These are phyloP conservation scores for Pseudogymnoascus sp. DNA, from an alignment of 2,329 filamentous ascomycete species.

Conservation along the genomic window DNA sequence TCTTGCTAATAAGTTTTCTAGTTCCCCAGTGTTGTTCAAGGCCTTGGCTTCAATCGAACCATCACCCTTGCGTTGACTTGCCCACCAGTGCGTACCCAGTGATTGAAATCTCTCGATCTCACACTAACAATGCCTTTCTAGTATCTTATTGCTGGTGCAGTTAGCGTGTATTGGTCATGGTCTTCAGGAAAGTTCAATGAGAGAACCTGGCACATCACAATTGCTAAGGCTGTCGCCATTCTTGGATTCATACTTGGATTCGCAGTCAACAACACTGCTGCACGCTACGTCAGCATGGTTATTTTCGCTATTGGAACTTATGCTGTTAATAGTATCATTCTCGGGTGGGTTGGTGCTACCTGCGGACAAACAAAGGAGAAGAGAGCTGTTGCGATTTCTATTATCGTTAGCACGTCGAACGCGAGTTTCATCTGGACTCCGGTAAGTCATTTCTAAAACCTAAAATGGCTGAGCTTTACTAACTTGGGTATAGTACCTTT, in stretches of 20 bases:
- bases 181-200: constrained; percentile 41
- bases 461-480: too few species aligned
- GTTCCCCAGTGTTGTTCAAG: too few species aligned
- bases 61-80: too few species aligned
- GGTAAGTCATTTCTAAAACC: too few species aligned
- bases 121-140: neutral
- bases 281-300: constrained; percentile 35
- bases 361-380: constrained; percentile 22
- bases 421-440: too few species aligned
- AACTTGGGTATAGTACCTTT: too few species aligned
- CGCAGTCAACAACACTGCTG: constrained; percentile 31
- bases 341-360: constrained; percentile 38
- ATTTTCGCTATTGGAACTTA: constrained; percentile 37
- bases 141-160: constrained; percentile 35
- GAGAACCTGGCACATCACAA: constrained; percentile 42
- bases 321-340: constrained; percentile 38
- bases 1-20: too few species aligned
- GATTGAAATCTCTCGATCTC: too few species aligned
- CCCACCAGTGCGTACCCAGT: too few species aligned
- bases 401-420: too few species aligned
- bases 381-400: too few species aligned
- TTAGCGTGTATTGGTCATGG: constrained; percentile 40
- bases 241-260: constrained; percentile 36
- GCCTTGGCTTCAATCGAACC: too few species aligned
- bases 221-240: constrained; percentile 34